These are phyloP conservation scores for Zanthoxylum bungeanum DNA, from an alignment of 345 rosid species.

Conservation along the genomic window DNA sequence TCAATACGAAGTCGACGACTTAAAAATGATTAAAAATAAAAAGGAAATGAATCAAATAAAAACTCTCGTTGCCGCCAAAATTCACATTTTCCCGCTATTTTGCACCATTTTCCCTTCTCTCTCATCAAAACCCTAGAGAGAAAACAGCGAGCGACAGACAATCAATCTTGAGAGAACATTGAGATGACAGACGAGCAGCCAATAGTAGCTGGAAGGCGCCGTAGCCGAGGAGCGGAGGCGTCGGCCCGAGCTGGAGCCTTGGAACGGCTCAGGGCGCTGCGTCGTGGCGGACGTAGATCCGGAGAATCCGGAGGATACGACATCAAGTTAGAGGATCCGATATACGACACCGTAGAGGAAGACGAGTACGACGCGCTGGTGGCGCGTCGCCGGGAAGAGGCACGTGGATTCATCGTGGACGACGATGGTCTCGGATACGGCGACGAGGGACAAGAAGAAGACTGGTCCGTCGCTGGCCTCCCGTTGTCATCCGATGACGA, in stretches of 20 bases:
- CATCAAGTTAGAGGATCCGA: constrained; percentile 66
- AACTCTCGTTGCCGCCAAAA: constrained; percentile 33
- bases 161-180: not conserved
- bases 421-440: constrained; percentile 78
- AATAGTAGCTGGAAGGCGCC: constrained; percentile 34
- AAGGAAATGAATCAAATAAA: too few species aligned
- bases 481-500: constrained; percentile 62
- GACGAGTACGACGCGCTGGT: constrained; percentile 75
- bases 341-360: constrained; percentile 71
- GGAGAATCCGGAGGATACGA: constrained; percentile 52
- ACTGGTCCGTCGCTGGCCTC: constrained; percentile 63
- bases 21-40: too few species aligned
- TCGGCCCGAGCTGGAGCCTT: constrained; percentile 56
- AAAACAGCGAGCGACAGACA: not conserved
- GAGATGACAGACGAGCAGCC: constrained; percentile 42
- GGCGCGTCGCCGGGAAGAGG: constrained; percentile 75
- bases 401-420: constrained; percentile 66
- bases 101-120: not conserved
- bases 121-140: constrained; percentile 5
- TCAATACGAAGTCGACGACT: too few species aligned
- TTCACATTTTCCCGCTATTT: constrained; percentile 30
- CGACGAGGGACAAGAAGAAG: constrained; percentile 93
- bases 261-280: constrained; percentile 69
- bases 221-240: constrained; percentile 54
- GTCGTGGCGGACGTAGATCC: constrained; percentile 68